Percentiles rank a stretch among this genome's conserved stretches.
These are phyloP conservation scores for Chlamydomonas urium DNA, from an alignment of 139 green algal genomes.

Conservation along the genomic window DNA sequence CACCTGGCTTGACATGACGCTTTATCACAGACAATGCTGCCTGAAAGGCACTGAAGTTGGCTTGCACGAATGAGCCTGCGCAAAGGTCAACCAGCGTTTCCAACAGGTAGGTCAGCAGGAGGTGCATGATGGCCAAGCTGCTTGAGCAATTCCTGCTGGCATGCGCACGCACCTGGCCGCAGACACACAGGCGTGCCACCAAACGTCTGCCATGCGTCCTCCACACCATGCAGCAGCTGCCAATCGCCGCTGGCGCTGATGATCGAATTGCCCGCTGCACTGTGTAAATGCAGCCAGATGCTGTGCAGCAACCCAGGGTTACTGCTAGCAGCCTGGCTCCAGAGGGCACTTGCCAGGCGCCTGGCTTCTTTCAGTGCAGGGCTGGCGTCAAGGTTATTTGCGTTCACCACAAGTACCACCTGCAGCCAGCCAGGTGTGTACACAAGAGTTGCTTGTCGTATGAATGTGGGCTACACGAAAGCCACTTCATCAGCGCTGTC, in stretches of 20 bases:
- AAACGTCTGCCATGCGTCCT: conserved; percentile 49
- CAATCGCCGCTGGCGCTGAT: conserved; percentile 42
- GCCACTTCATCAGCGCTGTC: too few relatives aligned
- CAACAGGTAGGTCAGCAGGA: too few relatives aligned
- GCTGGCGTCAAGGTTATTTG: too few relatives aligned
- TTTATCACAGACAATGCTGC: conserved; percentile 37
- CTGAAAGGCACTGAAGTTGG: conserved; percentile 64
- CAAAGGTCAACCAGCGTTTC: neutral
- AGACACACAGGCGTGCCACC: conserved; percentile 57
- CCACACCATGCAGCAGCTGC: conserved; percentile 34
- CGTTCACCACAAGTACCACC: conserved; percentile 55
- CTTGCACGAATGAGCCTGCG: conserved; percentile 49
- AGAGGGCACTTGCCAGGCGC: conserved; percentile 1
- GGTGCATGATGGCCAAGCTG: neutral
- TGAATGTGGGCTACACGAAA: too few relatives aligned
- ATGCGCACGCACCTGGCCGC: conserved; percentile 36
- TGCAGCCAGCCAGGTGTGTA: conserved; percentile 12
- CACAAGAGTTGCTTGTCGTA: too few relatives aligned
- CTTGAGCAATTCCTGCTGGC: neutral
- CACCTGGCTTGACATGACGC: neutral
- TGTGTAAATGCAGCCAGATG: conserved; percentile 69
- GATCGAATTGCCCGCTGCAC: conserved; percentile 41
- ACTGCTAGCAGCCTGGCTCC: neutral
- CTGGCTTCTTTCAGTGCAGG: too few relatives aligned
- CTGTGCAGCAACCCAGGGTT: conserved; percentile 63